These are phyloP conservation scores for Amanita molliuscula DNA, from an alignment of 768 basidiomycete species.

Conservation along the genomic window DNA sequence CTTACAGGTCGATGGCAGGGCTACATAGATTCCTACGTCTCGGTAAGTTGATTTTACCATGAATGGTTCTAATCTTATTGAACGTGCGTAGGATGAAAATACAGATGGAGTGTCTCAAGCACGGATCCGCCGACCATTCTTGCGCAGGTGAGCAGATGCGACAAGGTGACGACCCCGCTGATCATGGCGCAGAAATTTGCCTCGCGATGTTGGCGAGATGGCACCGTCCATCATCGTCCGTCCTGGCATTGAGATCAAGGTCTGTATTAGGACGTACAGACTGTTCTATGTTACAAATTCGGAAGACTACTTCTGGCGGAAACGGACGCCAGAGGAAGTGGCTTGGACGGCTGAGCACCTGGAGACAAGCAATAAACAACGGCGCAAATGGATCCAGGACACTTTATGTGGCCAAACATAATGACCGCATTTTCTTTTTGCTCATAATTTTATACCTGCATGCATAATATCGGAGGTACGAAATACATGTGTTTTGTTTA, in stretches of 20 bases:
- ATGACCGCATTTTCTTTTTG: not conserved
- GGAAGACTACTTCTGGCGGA: slow-evolving; percentile 53
- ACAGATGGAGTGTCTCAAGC: slow-evolving; percentile 41
- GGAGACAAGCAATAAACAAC: slow-evolving; percentile 19
- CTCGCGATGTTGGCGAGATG: slow-evolving; percentile 21
- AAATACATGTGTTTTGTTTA: no score
- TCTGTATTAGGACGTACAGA: slow-evolving; percentile 76
- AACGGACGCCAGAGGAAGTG: slow-evolving; percentile 29
- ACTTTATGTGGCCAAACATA: not conserved
- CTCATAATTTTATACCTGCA: not conserved
- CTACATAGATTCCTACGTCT: slow-evolving; percentile 70
- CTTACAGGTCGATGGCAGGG: slow-evolving; percentile 70
- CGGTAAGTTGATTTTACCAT: slow-evolving; percentile 26
- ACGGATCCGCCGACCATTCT: slow-evolving; percentile 48
- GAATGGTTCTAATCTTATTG: not conserved
- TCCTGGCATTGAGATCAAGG: slow-evolving; percentile 69
- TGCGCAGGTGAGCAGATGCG: slow-evolving; percentile 43
- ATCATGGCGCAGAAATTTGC: slow-evolving; percentile 26
- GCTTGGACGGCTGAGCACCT: slow-evolving; percentile 21
- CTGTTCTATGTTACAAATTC: slow-evolving; percentile 69
- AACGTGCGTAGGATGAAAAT: slow-evolving; percentile 34
- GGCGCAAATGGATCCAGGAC: slow-evolving; percentile 25
- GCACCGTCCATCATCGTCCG: slow-evolving; percentile 36
- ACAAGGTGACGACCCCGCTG: not conserved
- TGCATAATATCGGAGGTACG: no score